These are phyloP conservation scores for Podospora fimiseda DNA, from an alignment of 495 filamentous ascomycete genomes.

Conservation along the genomic window DNA sequence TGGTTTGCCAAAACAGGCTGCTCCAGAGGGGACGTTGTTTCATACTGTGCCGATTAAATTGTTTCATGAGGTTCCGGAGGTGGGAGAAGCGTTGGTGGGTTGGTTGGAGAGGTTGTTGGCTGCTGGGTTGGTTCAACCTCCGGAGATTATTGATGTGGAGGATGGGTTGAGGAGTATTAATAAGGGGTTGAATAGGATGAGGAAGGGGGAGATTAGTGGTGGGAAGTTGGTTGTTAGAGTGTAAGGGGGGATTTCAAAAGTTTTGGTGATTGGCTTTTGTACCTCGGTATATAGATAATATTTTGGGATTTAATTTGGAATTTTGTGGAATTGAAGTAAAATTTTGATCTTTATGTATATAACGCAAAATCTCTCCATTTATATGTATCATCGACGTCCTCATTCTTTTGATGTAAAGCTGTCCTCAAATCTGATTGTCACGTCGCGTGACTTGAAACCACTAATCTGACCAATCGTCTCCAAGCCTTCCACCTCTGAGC, in stretches of 20 bases:
- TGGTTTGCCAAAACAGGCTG: constrained; percentile 49
- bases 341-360: background rate
- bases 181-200: constrained; percentile 52
- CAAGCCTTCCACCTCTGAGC: too few relatives aligned
- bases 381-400: too few relatives aligned
- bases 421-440: too few relatives aligned
- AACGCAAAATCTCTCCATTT: background rate
- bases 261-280: background rate
- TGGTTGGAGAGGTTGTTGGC: constrained; percentile 58
- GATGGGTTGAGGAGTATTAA: constrained; percentile 58
- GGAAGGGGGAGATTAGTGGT: constrained; percentile 50
- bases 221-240: constrained; percentile 50
- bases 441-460: too few relatives aligned
- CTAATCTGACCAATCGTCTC: too few relatives aligned
- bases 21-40: constrained; percentile 33
- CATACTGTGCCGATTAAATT: constrained; percentile 65
- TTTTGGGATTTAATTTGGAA: background rate
- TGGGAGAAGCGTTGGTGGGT: constrained; percentile 49
- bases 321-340: background rate
- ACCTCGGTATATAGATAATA: too few relatives aligned
- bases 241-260: background rate
- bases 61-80: constrained; percentile 53
- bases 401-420: too few relatives aligned
- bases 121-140: constrained; percentile 40
- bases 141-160: constrained; percentile 52